Evolutionary conservation across 2,329 filamentous ascomycete genomes (phyloP).

Genomic region (Thermoascus crustaceus): DNA sequence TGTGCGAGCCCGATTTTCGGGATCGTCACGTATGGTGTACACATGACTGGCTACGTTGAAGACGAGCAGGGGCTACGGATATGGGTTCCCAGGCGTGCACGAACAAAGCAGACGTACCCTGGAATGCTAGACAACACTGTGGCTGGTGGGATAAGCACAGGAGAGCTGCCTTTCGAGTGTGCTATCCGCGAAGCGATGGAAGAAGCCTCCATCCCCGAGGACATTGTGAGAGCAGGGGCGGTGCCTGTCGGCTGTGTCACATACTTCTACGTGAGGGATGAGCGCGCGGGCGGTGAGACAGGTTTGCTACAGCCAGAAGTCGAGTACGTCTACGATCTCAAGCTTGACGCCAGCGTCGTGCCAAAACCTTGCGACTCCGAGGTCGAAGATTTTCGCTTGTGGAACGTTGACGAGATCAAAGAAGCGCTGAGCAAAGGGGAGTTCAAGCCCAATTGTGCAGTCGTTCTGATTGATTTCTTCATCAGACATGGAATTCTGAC

Average conservation of each 20-base stretch:
- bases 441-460: constrained; percentile 89
- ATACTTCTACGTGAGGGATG: constrained; percentile 75
- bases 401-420: constrained; percentile 67
- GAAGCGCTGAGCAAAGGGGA: constrained; percentile 59
- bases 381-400: constrained; percentile 75
- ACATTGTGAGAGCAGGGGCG: constrained; percentile 55
- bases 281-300: constrained; percentile 68
- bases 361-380: constrained; percentile 79
- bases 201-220: constrained; percentile 71
- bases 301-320: constrained; percentile 81
- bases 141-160: constrained; percentile 73
- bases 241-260: constrained; percentile 62
- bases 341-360: constrained; percentile 58
- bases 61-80: constrained; percentile 56
- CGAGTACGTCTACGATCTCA: constrained; percentile 85
- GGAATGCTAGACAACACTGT: constrained; percentile 95
- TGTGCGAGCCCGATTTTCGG: constrained; percentile 66
- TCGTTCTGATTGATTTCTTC: constrained; percentile 84
- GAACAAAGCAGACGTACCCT: constrained; percentile 75
- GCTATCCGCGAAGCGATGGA: constrained; percentile 80
- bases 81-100: constrained; percentile 74
- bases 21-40: constrained; percentile 67
- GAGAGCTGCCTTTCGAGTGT: constrained; percentile 72
- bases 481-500: constrained; percentile 75
- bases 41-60: constrained; percentile 66